These are phyloP conservation scores for Boletus smithii DNA, from an alignment of 1,284 basidiomycete species.

Conservation along the genomic window DNA sequence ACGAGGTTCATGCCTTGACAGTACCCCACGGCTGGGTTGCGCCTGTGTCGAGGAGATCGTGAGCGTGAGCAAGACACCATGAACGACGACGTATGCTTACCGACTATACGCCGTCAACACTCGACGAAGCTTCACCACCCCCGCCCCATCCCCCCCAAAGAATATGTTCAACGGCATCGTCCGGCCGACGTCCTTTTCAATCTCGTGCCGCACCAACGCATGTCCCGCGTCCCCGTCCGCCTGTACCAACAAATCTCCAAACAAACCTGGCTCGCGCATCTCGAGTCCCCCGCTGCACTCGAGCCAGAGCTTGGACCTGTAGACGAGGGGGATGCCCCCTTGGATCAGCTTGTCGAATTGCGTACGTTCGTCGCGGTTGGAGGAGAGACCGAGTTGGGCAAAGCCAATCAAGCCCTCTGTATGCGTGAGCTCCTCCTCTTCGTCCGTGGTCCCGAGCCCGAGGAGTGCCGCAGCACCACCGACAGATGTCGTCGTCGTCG, in stretches of 20 bases:
- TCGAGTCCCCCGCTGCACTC: slow-evolving; percentile 93
- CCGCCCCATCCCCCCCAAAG: slow-evolving; percentile 93
- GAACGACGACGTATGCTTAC: slow-evolving; percentile 42
- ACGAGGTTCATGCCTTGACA: slow-evolving; percentile 96
- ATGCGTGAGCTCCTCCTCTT: slow-evolving; percentile 69
- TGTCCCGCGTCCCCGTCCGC: slow-evolving; percentile 42
- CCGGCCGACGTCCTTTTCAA: slow-evolving; percentile 92
- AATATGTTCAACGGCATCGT: slow-evolving; percentile 97
- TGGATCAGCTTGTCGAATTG: slow-evolving; percentile 80
- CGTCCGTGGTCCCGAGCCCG: slow-evolving; percentile 58
- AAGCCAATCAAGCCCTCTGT: slow-evolving; percentile 82
- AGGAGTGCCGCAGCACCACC: slow-evolving; percentile 50
- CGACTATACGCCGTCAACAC: slow-evolving; percentile 90
- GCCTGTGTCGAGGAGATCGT: slow-evolving; percentile 45
- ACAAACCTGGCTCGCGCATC: slow-evolving; percentile 88
- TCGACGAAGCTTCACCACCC: slow-evolving; percentile 86
- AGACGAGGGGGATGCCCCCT: slow-evolving; percentile 84
- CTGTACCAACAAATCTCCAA: slow-evolving; percentile 77
- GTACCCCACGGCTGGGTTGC: slow-evolving; percentile 83
- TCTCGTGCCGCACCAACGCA: slow-evolving; percentile 67
- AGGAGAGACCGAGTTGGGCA: slow-evolving; percentile 76
- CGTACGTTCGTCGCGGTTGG: slow-evolving; percentile 72
- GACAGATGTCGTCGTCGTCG: slow-evolving; percentile 3
- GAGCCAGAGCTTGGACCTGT: slow-evolving; percentile 85
- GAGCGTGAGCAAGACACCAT: not conserved